Base-by-base conservation (phyloP, 495 filamentous ascomycete genomes). In the Daldinia loculata region DNA sequence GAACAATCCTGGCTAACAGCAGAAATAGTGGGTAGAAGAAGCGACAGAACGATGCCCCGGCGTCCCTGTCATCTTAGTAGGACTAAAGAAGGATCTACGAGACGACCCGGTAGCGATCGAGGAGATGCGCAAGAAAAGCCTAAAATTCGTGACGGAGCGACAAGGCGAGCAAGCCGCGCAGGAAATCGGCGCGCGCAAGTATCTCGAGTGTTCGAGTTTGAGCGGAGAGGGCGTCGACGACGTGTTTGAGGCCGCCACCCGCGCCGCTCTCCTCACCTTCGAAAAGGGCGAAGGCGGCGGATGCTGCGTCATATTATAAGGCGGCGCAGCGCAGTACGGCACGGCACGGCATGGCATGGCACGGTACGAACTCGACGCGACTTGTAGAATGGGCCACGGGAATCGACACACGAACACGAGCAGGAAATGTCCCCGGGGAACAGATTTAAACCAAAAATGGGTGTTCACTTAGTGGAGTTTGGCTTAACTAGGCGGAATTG, bases 191-290 rank as follows among this genome's bases (percentile, higher is more conserved):
- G 95, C 95, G 57, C 87, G 92, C 70, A 97, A 97, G 82, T 99
- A 99, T 73, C 90, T 99, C 55, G 95, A 99, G 78, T 99, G 95
- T 81, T 98, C 94, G 4, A 95, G 92, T 32, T 80, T 99, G 71
- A 97, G 92, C n/a, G 95, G 95, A 55, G 96, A 99, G 77, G 95
- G 95, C 12, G 95, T 99, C 24, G 95, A 99, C 79, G 95, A 99
- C 80, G 95, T 99, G 12, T 99, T 99, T 76, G 95, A 99, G 78
- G 95, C 95, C 29, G 95, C 95, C 8, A 99, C 95, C 60, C 87
- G 95, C 75, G 95, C 95, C n/a, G 94, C 95, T 29, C 83, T 99
- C 61, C 85, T 97, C 19, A 95, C 89, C 38, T 95, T 96, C 64
- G 95, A 98, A 74, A 95, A 95, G 80, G 88, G 89, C 27, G 92